Percentiles rank a stretch among this genome's conserved stretches.
Conservation (phyloP, 768 basidiomycete species). For the Termitomyces sp. region DNA sequence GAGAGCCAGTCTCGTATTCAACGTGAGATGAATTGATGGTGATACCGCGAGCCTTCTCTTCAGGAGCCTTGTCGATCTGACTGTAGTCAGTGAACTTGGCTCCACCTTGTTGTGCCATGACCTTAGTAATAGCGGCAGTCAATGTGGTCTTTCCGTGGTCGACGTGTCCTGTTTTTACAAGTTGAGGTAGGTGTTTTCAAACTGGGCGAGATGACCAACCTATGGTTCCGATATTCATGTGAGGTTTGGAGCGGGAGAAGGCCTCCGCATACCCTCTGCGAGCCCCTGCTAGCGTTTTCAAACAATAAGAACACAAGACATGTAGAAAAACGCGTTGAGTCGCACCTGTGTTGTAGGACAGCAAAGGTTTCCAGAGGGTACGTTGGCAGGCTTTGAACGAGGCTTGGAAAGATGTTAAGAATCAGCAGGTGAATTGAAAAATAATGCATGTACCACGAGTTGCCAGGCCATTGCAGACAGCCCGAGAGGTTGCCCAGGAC, state of each 20-base stretch:
- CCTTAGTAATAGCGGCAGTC: constrained; percentile 93
- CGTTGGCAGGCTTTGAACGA: constrained; percentile 33
- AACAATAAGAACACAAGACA: background rate
- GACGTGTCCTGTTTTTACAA: constrained; percentile 66
- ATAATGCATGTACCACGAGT: constrained; percentile 33
- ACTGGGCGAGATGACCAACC: constrained; percentile 16
- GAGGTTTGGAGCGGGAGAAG: constrained; percentile 75
- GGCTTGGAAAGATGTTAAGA: constrained; percentile 8
- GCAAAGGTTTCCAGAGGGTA: constrained; percentile 21
- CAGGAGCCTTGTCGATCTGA: constrained; percentile 98
- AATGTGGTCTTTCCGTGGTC: constrained; percentile 99
- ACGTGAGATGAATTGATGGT: constrained; percentile 99
- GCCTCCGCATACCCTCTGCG: constrained; percentile 75
- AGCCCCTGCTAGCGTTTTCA: constrained; percentile 27
- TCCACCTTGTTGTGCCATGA: constrained; percentile 71
- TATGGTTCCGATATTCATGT: constrained; percentile 95
- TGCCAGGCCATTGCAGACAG: constrained; percentile 41
- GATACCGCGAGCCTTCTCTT: constrained; percentile 99
- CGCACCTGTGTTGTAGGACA: constrained; percentile 22
- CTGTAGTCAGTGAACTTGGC: constrained; percentile 92
- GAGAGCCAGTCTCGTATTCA: constrained; percentile 87
- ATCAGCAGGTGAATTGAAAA: background rate
- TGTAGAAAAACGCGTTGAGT: constrained; percentile 12
- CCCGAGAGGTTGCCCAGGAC: constrained; percentile 45
- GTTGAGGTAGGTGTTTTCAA: background rate